Percentiles rank a stretch among this genome's conserved stretches.
Evolutionary conservation across 176 grass and related monocot species (phyloP).

Genomic region (Triticum timopheevii): DNA sequence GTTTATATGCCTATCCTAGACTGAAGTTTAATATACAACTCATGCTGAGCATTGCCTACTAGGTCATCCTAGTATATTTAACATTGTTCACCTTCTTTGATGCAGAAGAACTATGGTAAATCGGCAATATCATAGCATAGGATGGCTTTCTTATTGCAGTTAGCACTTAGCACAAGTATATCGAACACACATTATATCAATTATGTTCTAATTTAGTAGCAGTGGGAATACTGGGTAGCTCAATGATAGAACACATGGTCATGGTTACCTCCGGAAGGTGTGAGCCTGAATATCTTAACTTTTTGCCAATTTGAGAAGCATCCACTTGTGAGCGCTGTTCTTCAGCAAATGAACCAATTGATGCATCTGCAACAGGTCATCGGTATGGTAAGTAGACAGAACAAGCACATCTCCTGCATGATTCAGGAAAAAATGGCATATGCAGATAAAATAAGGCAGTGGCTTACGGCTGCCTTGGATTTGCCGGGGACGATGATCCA

Average conservation of each 20-base stretch:
- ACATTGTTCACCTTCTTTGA: neutral
- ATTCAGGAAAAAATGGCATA: too few species aligned
- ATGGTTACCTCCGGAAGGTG: neutral
- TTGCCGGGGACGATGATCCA: neutral
- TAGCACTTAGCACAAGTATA: neutral
- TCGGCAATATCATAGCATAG: neutral
- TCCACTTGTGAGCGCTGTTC: neutral
- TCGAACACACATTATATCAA: neutral
- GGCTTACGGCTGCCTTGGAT: too few species aligned
- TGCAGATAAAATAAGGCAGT: too few species aligned
- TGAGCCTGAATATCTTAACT: neutral
- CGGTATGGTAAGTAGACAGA: neutral
- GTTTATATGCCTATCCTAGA: neutral
- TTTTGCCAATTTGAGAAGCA: neutral
- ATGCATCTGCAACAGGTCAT: slow-evolving; percentile 13
- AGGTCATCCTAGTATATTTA: neutral
- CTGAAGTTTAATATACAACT: neutral
- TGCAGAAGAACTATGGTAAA: neutral
- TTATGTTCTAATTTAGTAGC: neutral
- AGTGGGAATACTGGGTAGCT: neutral
- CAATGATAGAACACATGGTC: neutral
- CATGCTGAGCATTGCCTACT: neutral
- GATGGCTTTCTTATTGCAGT: neutral
- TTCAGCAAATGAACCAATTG: neutral
- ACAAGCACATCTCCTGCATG: neutral